phyloP scores from a whole-genome alignment of 2,329 filamentous ascomycete species.

The Niveomyces coronatus region DNA sequence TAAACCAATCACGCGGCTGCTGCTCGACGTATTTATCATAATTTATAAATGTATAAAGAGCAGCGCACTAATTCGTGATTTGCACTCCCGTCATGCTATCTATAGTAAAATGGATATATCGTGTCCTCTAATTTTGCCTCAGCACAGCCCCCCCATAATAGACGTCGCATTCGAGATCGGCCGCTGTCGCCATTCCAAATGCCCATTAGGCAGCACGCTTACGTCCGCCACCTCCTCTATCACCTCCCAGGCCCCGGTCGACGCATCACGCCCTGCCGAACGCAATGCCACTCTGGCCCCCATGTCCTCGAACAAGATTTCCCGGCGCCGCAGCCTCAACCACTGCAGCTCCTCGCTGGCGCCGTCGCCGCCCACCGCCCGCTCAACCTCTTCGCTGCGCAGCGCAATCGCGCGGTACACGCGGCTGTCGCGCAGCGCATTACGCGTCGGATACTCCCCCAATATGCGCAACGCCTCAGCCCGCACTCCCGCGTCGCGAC shows the following conservation, averaged over 20 bases:
- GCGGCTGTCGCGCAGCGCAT: constrained; percentile 33
- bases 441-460: constrained; percentile 29
- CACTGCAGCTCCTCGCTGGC: constrained; percentile 27
- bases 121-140: background rate
- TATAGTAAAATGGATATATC: no score
- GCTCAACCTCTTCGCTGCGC: constrained; percentile 27
- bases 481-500: constrained; percentile 27
- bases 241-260: constrained; percentile 25
- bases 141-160: constrained; percentile 20
- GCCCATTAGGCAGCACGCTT: constrained; percentile 20
- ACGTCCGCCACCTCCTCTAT: constrained; percentile 28
- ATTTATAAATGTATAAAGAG: no score
- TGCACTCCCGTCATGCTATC: no score
- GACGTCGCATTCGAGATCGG: constrained; percentile 25
- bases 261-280: constrained; percentile 21
- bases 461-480: constrained; percentile 31
- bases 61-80: no score
- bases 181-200: constrained; percentile 24
- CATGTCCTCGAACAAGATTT: constrained; percentile 29
- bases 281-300: constrained; percentile 27
- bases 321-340: constrained; percentile 26
- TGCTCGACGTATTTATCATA: no score
- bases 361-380: constrained; percentile 21
- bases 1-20: constrained; percentile 17
- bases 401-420: constrained; percentile 29